Evolutionary conservation across 345 rosid species (phyloP), one percentile per base, ranked within the genome.

Genomic region (Salix caprea): DNA sequence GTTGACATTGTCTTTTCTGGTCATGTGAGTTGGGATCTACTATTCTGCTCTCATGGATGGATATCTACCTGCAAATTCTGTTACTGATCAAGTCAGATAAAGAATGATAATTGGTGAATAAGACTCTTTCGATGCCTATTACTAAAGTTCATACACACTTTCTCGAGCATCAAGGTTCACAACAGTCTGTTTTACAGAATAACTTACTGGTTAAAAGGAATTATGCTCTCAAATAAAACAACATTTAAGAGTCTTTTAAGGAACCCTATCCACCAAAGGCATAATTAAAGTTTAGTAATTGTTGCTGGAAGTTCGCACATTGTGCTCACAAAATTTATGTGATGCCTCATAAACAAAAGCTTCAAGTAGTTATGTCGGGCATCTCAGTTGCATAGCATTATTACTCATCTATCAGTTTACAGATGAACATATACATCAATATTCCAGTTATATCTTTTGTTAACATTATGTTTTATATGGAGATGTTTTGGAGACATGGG

Each of bases 1-100:
- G 90, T 89, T 0, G 98, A 94, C 82, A 87, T 91, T 12, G 88
- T 91, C 28, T 92, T 90, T 80, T 81, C 90, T 52, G 97, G 97
- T 70, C 97, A 94, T 79, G 97, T 91, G 84, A 87, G 95, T 81
- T 65, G 46, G 62, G 13, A 28, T 69, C 21, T 26, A 21, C 39
- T 10, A 30, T 4, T 37, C 19, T 32, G 36, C 32, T 13, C 13
- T 16, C 21, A 40, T 6, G 10, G 12, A 61, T 61, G 60, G 11
- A 21, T 58, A 69, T 8, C 37, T 65, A 28, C 2, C 7, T 71
- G 70, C 21, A 44, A 18, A 65, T 39, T 61, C 24, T 50, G 19
- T 52, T 32, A 5, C 32, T 12, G 30, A 18, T 4, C 10, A 54
- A 19, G 5, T n/a, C 6, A 23, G 61, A 23, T 11, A 23, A 14